These are phyloP conservation scores for Aspergillus sp. DNA, from an alignment of 2,329 filamentous ascomycete species.

Conservation along the genomic window DNA sequence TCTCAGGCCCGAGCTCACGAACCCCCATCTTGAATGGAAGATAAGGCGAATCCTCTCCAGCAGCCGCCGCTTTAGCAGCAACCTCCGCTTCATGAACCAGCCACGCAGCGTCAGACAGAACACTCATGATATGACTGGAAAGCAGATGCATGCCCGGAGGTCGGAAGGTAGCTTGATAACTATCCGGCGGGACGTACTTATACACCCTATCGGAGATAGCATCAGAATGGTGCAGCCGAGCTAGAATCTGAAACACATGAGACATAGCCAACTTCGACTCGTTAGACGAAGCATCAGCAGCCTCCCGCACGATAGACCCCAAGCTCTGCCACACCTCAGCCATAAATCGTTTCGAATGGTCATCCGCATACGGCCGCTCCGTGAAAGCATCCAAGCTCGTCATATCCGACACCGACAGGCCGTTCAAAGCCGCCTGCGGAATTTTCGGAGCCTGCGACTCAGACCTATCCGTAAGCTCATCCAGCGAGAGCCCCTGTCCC, in stretches of 20 bases:
- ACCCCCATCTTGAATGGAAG: conserved; percentile 44
- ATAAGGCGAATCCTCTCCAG: conserved; percentile 42
- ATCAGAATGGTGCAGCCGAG: conserved; percentile 48
- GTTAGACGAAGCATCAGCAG: conserved; percentile 37
- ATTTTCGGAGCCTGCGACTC: conserved; percentile 10
- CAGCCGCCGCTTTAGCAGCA: conserved; percentile 37
- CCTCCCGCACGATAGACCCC: conserved; percentile 44
- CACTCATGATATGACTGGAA: conserved; percentile 48
- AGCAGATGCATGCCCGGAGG: conserved; percentile 49
- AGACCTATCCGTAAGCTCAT: conserved; percentile 29
- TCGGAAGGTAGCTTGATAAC: conserved; percentile 35
- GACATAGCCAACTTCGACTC: conserved; percentile 46
- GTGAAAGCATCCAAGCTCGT: conserved; percentile 27
- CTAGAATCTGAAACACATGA: conserved; percentile 47
- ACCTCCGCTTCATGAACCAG: conserved; percentile 42
- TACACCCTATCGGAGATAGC: conserved; percentile 48
- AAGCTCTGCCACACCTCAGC: conserved; percentile 43
- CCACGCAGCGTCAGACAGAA: conserved; percentile 51
- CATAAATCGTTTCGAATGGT: conserved; percentile 31
- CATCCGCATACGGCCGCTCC: conserved; percentile 26
- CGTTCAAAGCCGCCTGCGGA: neutral
- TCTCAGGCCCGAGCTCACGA: conserved; percentile 47
- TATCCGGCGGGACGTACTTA: conserved; percentile 34
- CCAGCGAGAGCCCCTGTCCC: conserved; percentile 27
- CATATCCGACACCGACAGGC: conserved; percentile 3